Base-by-base conservation (phyloP, 2,329 filamentous ascomycete genomes). In the Trichocomaceae sp. region DNA sequence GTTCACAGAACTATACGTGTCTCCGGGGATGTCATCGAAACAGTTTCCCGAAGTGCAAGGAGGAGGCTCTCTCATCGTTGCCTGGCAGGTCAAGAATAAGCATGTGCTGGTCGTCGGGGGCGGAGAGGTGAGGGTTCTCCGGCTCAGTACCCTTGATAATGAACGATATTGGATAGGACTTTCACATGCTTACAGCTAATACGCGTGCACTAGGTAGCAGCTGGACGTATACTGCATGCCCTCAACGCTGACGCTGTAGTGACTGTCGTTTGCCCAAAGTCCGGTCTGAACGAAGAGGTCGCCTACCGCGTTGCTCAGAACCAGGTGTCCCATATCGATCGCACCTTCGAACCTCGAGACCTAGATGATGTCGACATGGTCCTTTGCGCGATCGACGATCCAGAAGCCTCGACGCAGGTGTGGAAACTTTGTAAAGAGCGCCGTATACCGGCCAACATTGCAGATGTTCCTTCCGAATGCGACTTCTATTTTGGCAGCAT, bases 401-500 rank as follows among this genome's bases (percentile, higher is more conserved):
- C 93, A 0, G 87, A 84, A 47, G 91, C 90, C n/a, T 96, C 90
- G 0, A 86, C 88, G 0, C 79, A 83, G 59, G 90, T 99, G 68
- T 99, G 90, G 88, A 92, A 92, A 69, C 80, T 96, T 22, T 97
- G 92, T 80, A 92, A 95, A 71, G 81, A 90, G 69, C 81, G 79
- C 57, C 84, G 84, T 58, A 88, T 97, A 60, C 84, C 90, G 5
- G 91, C 90, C 55, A 99, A 99, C 72, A 96, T 99, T 61, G 93
- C 93, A 62, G 93, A 99, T 69, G 93, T 99, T 3, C 93, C 93
- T 0, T 82, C 90, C 0, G 93, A 99, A 71, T 99, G 93, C 72
- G 93, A 99, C 68, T 99, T 99, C 69, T 99, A 96, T 78, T 99
- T 99, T 75, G 93, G 93, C 59, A 93, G 88, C 68, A 86, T 96